phyloP scores from a whole-genome alignment of 1,284 basidiomycete species.

The Golubevia pallescens region DNA sequence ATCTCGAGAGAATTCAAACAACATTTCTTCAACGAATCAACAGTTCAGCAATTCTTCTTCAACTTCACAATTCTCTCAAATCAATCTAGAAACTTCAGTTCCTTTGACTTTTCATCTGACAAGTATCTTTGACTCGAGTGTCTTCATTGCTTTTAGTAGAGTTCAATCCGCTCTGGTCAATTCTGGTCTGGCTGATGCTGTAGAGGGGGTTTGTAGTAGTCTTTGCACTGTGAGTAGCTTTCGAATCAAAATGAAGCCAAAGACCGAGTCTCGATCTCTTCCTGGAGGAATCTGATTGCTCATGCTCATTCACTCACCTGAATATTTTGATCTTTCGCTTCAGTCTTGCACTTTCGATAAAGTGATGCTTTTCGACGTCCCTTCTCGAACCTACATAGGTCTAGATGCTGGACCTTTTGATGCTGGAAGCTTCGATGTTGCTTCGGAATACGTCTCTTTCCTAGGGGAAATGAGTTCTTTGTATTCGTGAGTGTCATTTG shows the following conservation, averaged over 20 bases:
- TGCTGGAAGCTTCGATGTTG: conserved; percentile 41
- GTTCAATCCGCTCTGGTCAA: conserved; percentile 29
- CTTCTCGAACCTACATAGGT: conserved; percentile 46
- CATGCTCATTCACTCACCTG: not conserved
- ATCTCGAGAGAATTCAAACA: too few species aligned
- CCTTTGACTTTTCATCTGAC: conserved; percentile 51
- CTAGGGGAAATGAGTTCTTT: conserved; percentile 41
- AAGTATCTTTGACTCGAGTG: conserved; percentile 53
- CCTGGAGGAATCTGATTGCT: not conserved
- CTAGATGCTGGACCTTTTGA: conserved; percentile 56
- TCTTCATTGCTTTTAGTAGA: conserved; percentile 56
- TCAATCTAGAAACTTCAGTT: conserved; percentile 49
- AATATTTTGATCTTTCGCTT: conserved; percentile 7
- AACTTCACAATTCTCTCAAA: conserved; percentile 13
- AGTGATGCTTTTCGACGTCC: conserved; percentile 53
- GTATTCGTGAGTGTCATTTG: conserved; percentile 18
- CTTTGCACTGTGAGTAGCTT: conserved; percentile 12
- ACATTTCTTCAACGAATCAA: too few species aligned
- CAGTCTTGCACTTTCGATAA: conserved; percentile 45
- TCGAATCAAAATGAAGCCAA: not conserved
- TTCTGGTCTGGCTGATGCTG: conserved; percentile 18
- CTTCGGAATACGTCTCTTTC: conserved; percentile 54
- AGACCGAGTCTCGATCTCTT: not conserved
- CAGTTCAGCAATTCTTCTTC: too few species aligned
- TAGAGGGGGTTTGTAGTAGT: conserved; percentile 13